Conservation (phyloP, 1,139 yeast genomes). For the Suhomyces chickasaworum region DNA sequence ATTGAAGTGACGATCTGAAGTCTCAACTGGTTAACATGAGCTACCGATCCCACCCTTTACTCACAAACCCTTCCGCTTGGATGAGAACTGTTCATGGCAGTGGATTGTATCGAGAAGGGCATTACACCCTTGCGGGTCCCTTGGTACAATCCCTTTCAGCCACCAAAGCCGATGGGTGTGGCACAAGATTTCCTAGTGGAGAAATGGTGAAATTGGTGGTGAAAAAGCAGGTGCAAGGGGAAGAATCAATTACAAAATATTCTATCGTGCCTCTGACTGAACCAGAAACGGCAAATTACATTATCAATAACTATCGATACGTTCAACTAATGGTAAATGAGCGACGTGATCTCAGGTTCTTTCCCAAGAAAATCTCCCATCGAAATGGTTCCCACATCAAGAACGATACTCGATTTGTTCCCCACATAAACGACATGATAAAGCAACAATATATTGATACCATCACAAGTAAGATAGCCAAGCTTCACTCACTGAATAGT, state of each 20-base stretch:
- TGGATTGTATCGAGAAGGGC: constrained; percentile 5
- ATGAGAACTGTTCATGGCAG: constrained; percentile 17
- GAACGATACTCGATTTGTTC: constrained; percentile 17
- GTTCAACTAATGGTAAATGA: constrained; percentile 14
- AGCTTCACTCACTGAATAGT: background rate
- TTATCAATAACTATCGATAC: constrained; percentile 17
- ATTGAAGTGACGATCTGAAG: too few relatives aligned
- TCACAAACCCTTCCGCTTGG: constrained; percentile 30
- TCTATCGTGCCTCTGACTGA: constrained; percentile 16
- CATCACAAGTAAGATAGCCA: constrained; percentile 10
- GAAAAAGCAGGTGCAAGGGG: constrained; percentile 8
- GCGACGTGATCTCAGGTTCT: constrained; percentile 15
- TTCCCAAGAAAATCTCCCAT: constrained; percentile 18
- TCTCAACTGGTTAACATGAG: constrained; percentile 2
- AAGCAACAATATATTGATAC: constrained; percentile 15
- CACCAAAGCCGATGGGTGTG: constrained; percentile 25
- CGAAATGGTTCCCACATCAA: constrained; percentile 12
- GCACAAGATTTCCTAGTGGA: constrained; percentile 26
- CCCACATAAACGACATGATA: constrained; percentile 18
- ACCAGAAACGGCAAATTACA: constrained; percentile 16
- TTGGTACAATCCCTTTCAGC: constrained; percentile 24
- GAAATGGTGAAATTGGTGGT: constrained; percentile 27
- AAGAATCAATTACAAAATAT: background rate
- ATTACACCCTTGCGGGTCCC: constrained; percentile 23
- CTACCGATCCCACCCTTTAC: constrained; percentile 26